Conservation (phyloP, 441 rosid species). For the Populus trichocarpa region DNA sequence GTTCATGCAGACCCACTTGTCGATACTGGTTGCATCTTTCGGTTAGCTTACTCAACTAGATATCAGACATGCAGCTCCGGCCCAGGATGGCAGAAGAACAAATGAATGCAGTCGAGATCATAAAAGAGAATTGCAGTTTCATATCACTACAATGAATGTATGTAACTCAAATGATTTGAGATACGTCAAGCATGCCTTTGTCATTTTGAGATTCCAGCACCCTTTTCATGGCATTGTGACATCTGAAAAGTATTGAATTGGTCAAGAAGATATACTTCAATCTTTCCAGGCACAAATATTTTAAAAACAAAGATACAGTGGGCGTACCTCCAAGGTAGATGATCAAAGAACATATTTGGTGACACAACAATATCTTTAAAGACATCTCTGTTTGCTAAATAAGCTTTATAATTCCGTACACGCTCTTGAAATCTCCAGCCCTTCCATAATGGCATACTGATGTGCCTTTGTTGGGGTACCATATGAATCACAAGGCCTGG, state of each 20-base stretch:
- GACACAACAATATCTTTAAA: conserved; percentile 79
- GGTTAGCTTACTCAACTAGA: not conserved
- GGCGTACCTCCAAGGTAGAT: conserved; percentile 88
- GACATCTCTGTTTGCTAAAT: conserved; percentile 58
- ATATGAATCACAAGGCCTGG: conserved; percentile 79
- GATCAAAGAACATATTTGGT: conserved; percentile 88
- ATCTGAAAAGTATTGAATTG: conserved; percentile 37
- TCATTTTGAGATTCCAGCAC: conserved; percentile 48
- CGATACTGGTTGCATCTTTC: not conserved
- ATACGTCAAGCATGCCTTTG: conserved; percentile 15
- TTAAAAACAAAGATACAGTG: not conserved
- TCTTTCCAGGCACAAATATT: not conserved
- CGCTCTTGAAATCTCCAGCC: conserved; percentile 44
- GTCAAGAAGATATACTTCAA: not conserved
- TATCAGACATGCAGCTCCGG: not conserved
- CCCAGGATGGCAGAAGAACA: not conserved
- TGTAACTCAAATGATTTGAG: conserved; percentile 35
- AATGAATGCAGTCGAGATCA: not conserved
- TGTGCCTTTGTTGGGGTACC: conserved; percentile 41
- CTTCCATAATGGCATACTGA: conserved; percentile 49
- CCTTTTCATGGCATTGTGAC: conserved; percentile 59
- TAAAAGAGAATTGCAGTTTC: not conserved
- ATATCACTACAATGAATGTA: conserved; percentile 2
- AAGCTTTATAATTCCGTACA: conserved; percentile 48
- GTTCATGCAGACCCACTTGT: not conserved